Base-by-base conservation (phyloP, 805 yeast genomes). In the Wickerhamiella cacticola region DNA sequence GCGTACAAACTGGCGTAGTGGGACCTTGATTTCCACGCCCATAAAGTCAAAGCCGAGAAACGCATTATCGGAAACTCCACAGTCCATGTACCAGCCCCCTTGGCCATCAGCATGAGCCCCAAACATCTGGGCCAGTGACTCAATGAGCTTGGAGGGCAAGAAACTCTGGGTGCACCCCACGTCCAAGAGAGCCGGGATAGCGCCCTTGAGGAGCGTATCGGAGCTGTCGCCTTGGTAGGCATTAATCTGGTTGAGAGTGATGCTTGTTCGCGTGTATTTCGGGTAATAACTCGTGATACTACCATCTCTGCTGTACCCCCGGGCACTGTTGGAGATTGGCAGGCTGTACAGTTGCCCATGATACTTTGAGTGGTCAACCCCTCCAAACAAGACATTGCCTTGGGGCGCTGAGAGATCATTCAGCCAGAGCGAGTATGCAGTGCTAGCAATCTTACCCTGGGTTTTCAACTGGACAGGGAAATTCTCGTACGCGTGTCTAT, bases 351-450 rank as follows among this genome's bases (percentile, higher is more conserved):
- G 58, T 4, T 57, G 59, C 9, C 74, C 74, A 3, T 55, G 45
- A 55, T 62, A 69, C 59, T 70, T 70, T 33, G 69, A 65, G 24
- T 62, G 57, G 55, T 71, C 75, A 35, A 68, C 57, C 13, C 71
- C 75, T 10, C 75, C 75, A 51, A 70, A 70, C 44, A 71, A 57
- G 12, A 71, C 48, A 8, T 59, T 49, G 10, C 75, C 75, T 1
- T 55, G 31, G 33, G 12, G 31, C 5, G 68, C 57, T 26, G 59
- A 55, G 5, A 55, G 49, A 6, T 58, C 58, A 49, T 67, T 64
- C 53, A 72, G 61, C 59, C 63, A 73, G 48, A 74, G 62, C 28
- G 77, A 72, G 62, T 71, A 74, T n/a, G 72, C 68, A 22, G 55
- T 55, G 43, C 62, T 61, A 41, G 62, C 56, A 53, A 72, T 73